Evolutionary conservation across 441 rosid species (phyloP).

Genomic region (Croton setiger): DNA sequence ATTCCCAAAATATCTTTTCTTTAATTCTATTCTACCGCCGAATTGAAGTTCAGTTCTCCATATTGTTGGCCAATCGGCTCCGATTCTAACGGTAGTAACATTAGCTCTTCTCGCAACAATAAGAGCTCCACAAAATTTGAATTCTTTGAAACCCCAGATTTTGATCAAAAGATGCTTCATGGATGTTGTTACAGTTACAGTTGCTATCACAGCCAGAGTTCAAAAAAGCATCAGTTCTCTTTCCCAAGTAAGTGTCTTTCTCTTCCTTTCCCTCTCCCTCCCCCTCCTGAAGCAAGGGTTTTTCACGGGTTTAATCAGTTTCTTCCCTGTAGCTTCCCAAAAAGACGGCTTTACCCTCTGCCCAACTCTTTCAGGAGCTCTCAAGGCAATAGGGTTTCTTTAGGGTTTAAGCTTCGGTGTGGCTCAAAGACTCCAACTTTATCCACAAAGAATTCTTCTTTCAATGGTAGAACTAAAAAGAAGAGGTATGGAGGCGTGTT

Average conservation of each 20-base stretch:
- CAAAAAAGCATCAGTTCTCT: slow-evolving; percentile 25
- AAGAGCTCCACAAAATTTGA: too few species aligned
- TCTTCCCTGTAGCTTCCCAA: not conserved
- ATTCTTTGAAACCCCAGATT: not conserved
- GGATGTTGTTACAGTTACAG: slow-evolving; percentile 7
- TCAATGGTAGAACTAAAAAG: slow-evolving; percentile 23
- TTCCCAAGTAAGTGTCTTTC: slow-evolving; percentile 38
- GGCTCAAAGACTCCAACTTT: slow-evolving; percentile 36
- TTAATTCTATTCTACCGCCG: too few species aligned
- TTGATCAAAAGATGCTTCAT: slow-evolving; percentile 17
- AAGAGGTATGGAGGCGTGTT: slow-evolving; percentile 50
- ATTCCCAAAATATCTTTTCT: too few species aligned
- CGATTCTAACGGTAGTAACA: not conserved
- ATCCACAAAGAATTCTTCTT: slow-evolving; percentile 35
- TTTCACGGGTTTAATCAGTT: slow-evolving; percentile 29
- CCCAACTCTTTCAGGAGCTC: slow-evolving; percentile 5
- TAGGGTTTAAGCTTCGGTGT: slow-evolving; percentile 50
- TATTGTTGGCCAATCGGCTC: not conserved
- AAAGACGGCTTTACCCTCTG: slow-evolving; percentile 1
- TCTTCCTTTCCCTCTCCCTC: slow-evolving; percentile 34
- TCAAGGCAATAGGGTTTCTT: slow-evolving; percentile 30
- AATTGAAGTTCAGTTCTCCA: too few species aligned
- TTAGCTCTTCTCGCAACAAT: not conserved
- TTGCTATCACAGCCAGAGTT: slow-evolving; percentile 25
- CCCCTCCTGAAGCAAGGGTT: slow-evolving; percentile 27